Percentiles rank a stretch among this genome's conserved stretches.
These are phyloP conservation scores for Aspergillus ruber DNA, from an alignment of 2,329 filamentous ascomycete genomes.

Conservation along the genomic window DNA sequence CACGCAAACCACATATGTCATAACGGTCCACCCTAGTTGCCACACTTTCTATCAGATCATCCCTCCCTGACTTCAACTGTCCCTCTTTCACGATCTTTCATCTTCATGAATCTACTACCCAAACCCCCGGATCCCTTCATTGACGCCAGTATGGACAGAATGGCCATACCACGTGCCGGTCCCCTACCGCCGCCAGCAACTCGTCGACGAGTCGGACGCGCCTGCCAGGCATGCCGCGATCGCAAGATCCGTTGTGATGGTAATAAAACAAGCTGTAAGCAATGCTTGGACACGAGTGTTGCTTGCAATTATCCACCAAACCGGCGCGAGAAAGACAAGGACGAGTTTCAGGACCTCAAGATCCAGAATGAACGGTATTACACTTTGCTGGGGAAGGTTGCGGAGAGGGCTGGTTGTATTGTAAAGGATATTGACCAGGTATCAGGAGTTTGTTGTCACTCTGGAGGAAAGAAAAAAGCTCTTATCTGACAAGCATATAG, in stretches of 20 bases:
- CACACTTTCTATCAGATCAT: not conserved
- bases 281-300: slow-evolving; percentile 36
- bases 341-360: not conserved
- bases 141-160: slow-evolving; percentile 16
- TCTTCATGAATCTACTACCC: slow-evolving; percentile 7
- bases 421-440: slow-evolving; percentile 28
- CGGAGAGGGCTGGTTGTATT: not conserved
- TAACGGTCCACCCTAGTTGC: not conserved
- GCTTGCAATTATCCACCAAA: slow-evolving; percentile 39
- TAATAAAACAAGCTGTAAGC: slow-evolving; percentile 36
- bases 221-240: slow-evolving; percentile 41
- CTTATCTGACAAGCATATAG: no score
- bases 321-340: slow-evolving; percentile 38
- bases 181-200: slow-evolving; percentile 15
- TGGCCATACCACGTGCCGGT: slow-evolving; percentile 23
- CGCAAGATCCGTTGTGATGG: slow-evolving; percentile 43
- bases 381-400: slow-evolving; percentile 15
- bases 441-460: slow-evolving; percentile 11
- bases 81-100: slow-evolving; percentile 1
- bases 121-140: slow-evolving; percentile 3
- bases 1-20: not conserved
- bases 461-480: not conserved
- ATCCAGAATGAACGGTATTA: not conserved
- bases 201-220: slow-evolving; percentile 29
- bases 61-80: not conserved